A percentile compares a stretch with the other conserved stretches of the same genome.
phyloP scores from a whole-genome alignment of 148 eudicot genomes.

The Limonium bicolor region DNA sequence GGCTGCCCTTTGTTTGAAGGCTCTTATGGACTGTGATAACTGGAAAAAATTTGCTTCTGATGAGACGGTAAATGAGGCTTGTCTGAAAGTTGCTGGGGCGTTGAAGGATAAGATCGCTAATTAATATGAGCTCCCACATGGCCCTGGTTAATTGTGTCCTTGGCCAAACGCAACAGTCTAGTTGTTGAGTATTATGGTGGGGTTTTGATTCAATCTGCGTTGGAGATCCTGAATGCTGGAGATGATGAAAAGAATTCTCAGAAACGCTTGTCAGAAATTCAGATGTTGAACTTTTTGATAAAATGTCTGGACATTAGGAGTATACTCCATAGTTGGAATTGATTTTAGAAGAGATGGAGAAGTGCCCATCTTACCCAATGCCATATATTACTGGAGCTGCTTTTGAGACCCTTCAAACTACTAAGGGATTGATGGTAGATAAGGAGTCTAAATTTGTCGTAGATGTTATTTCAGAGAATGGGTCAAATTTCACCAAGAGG shows the following conservation, averaged over 20 bases:
- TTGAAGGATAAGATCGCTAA: slow-evolving; percentile 47
- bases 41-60: slow-evolving; percentile 88
- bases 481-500: too few species aligned
- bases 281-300: slow-evolving; percentile 79
- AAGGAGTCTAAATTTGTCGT: slow-evolving; percentile 38
- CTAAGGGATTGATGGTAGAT: slow-evolving; percentile 34
- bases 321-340: slow-evolving; percentile 39
- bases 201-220: slow-evolving; percentile 50
- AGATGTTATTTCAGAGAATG: slow-evolving; percentile 35
- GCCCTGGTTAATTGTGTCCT: slow-evolving; percentile 68
- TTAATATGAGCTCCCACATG: slow-evolving; percentile 69
- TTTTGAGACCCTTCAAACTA: slow-evolving; percentile 67
- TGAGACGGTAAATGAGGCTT: slow-evolving; percentile 82
- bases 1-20: slow-evolving; percentile 85
- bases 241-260: slow-evolving; percentile 48
- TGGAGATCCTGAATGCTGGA: slow-evolving; percentile 47
- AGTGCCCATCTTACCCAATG: slow-evolving; percentile 62
- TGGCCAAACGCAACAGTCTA: slow-evolving; percentile 74
- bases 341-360: slow-evolving; percentile 75
- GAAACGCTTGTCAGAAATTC: slow-evolving; percentile 67
- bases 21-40: slow-evolving; percentile 78
- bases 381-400: slow-evolving; percentile 82
- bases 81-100: slow-evolving; percentile 69
- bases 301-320: slow-evolving; percentile 75
- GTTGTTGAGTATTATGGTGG: slow-evolving; percentile 84